Conservation (phyloP, 768 basidiomycete genomes). For the Termitomyces bulborhizus region DNA sequence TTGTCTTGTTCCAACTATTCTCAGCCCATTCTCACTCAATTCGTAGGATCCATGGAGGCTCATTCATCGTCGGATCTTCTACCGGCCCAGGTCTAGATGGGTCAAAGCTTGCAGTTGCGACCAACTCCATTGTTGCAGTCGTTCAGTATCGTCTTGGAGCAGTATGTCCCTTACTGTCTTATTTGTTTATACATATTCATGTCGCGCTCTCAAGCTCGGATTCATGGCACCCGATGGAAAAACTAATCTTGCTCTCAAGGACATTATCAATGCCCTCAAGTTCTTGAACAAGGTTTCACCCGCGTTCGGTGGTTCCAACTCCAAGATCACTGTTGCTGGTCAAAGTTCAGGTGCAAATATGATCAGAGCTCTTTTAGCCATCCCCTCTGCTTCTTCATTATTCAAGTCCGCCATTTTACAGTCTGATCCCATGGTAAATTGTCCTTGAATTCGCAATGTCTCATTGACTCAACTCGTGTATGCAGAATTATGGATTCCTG, state of each 20-base stretch:
- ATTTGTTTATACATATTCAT: conserved; percentile 3
- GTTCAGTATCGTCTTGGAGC: conserved; percentile 82
- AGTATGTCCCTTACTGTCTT: conserved; percentile 32
- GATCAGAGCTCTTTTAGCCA: conserved; percentile 71
- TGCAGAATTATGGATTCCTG: conserved; percentile 69
- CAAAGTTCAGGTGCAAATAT: conserved; percentile 79
- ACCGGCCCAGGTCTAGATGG: conserved; percentile 73
- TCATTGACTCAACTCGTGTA: conserved; percentile 1
- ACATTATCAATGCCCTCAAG: conserved; percentile 57
- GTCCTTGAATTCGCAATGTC: not conserved
- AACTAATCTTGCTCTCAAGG: conserved; percentile 68
- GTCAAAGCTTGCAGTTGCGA: conserved; percentile 61
- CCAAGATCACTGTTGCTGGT: conserved; percentile 70
- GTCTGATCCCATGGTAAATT: conserved; percentile 77
- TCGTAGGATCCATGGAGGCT: conserved; percentile 81
- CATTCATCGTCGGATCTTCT: conserved; percentile 66
- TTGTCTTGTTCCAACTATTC: conserved; percentile 1
- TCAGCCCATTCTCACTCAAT: not conserved
- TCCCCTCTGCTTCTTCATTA: conserved; percentile 61
- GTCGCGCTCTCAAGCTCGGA: conserved; percentile 45
- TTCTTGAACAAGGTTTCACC: conserved; percentile 55
- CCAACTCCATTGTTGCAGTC: conserved; percentile 73
- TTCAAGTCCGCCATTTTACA: conserved; percentile 80
- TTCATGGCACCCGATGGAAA: conserved; percentile 66
- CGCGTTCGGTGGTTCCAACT: conserved; percentile 60